Percentiles rank a stretch among this genome's conserved stretches.
phyloP scores from a whole-genome alignment of 2,329 filamentous ascomycete genomes.

The Drechslera avenae region DNA sequence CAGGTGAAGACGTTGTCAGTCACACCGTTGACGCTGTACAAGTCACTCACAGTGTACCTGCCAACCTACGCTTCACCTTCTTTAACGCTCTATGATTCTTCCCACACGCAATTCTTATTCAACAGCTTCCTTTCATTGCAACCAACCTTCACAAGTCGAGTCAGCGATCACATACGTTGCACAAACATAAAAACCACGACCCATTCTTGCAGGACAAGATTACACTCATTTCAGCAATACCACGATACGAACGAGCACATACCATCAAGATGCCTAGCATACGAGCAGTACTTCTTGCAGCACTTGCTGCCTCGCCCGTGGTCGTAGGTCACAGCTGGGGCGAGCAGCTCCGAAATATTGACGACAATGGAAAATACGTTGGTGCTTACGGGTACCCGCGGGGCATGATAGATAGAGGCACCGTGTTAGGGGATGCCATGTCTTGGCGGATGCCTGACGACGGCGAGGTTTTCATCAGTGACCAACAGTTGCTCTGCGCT shows the following conservation, averaged over 20 bases:
- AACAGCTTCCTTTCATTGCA: not conserved
- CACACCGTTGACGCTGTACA: constrained; percentile 19
- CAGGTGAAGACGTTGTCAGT: constrained; percentile 32
- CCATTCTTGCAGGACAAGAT: constrained; percentile 15
- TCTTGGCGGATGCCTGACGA: too few relatives aligned
- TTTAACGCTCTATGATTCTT: too few relatives aligned
- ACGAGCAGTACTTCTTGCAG: too few relatives aligned
- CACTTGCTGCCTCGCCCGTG: constrained; percentile 28
- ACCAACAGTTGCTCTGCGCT: constrained; percentile 66
- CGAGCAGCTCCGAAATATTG: constrained; percentile 74
- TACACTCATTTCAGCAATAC: not conserved
- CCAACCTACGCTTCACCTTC: too few relatives aligned
- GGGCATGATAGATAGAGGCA: constrained; percentile 68
- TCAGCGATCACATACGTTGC: too few relatives aligned
- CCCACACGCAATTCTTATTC: constrained; percentile 5
- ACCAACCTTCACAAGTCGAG: too few relatives aligned
- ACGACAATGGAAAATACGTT: constrained; percentile 73
- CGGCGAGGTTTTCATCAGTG: constrained; percentile 55
- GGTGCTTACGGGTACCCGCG: constrained; percentile 76
- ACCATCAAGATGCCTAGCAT: constrained; percentile 27
- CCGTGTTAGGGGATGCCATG: too few relatives aligned
- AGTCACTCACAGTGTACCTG: constrained; percentile 16
- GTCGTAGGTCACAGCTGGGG: constrained; percentile 73
- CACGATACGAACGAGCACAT: constrained; percentile 3
- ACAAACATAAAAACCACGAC: too few relatives aligned